Percentiles rank a stretch among this genome's conserved stretches.
Conservation (phyloP, 2,329 filamentous ascomycete genomes). For the Monosporascus sp. region DNA sequence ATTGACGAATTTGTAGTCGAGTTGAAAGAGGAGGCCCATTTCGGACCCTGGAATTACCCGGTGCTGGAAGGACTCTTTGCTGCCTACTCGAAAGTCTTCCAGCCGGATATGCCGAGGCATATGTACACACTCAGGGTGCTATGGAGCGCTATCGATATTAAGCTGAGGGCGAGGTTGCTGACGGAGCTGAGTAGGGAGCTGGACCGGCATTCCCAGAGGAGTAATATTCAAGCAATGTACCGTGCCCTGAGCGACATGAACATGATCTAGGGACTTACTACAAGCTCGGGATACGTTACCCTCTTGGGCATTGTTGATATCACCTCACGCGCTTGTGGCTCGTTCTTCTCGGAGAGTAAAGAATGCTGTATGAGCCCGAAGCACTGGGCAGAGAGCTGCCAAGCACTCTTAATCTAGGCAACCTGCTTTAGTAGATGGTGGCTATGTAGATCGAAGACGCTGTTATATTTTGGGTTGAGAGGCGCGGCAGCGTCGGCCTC, state of each 20-base stretch:
- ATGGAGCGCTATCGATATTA: constrained; percentile 3
- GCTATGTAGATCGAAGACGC: too few species aligned
- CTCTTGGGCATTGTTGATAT: too few species aligned
- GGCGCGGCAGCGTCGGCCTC: too few species aligned
- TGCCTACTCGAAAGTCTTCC: constrained; percentile 11
- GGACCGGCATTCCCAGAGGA: neutral
- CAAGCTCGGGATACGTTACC: too few species aligned
- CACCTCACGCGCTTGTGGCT: too few species aligned
- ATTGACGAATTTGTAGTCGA: constrained; percentile 11
- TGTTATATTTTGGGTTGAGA: too few species aligned
- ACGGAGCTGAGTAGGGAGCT: neutral
- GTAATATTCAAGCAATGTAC: constrained; percentile 6
- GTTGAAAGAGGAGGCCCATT: constrained; percentile 7
- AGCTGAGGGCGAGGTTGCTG: neutral
- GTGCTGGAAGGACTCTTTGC: constrained; percentile 5
- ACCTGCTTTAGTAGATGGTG: too few species aligned
- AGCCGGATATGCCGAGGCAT: constrained; percentile 5
- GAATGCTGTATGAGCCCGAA: too few species aligned
- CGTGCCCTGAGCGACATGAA: constrained; percentile 8
- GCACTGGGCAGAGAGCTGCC: too few species aligned
- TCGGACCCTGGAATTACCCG: constrained; percentile 2
- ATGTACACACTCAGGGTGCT: constrained; percentile 6
- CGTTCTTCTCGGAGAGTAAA: too few species aligned
- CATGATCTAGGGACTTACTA: neutral
- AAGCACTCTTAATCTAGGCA: too few species aligned